phyloP scores from a whole-genome alignment of 257 asterid genomes.

The Solanum pimpinellifolium region DNA sequence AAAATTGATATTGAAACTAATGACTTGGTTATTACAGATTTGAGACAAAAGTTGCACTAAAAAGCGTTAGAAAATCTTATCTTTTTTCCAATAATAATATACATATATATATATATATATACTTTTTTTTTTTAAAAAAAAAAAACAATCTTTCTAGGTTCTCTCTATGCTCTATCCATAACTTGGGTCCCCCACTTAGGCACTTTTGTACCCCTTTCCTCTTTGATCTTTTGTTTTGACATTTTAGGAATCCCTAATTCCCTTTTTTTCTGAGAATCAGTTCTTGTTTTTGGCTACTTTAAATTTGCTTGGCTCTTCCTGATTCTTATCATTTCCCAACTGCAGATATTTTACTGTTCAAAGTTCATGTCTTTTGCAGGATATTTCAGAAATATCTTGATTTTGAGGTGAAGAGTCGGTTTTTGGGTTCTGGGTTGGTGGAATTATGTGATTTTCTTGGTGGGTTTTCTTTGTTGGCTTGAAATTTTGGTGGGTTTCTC shows the following conservation, averaged over 20 bases:
- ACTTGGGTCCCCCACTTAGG: background rate
- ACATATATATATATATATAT: too few relatives aligned
- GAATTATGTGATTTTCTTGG: background rate
- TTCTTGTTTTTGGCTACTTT: background rate
- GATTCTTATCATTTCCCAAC: background rate
- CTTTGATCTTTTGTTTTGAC: background rate
- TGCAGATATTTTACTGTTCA: background rate
- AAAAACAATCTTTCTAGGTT: background rate
- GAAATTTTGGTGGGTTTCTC: background rate
- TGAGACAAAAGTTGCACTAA: background rate
- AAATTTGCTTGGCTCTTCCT: background rate
- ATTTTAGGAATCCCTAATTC: background rate
- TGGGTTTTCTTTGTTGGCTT: background rate
- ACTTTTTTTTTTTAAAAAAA: background rate
- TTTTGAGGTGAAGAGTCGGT: background rate
- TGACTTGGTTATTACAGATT: background rate
- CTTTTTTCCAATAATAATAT: background rate
- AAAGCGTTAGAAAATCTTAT: background rate
- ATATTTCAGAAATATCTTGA: background rate
- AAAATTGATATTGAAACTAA: background rate
- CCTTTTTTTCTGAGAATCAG: slow-evolving; percentile 3
- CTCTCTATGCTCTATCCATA: background rate
- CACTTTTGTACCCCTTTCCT: background rate
- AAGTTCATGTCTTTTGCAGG: background rate
- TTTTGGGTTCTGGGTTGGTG: background rate